phyloP scores from a whole-genome alignment of 768 basidiomycete genomes.

The Rhizopogon roseolus region DNA sequence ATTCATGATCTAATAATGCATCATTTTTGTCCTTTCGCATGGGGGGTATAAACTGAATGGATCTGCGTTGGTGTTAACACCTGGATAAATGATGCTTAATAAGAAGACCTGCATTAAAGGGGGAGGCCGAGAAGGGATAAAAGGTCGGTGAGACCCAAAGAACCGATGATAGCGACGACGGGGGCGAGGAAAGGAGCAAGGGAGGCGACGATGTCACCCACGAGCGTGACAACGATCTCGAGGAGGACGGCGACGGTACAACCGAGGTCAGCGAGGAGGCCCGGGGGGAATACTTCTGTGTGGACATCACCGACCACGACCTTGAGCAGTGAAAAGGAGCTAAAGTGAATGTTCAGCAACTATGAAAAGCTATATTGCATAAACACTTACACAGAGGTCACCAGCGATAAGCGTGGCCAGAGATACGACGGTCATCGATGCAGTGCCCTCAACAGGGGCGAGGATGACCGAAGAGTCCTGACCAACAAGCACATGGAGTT shows the following conservation, averaged over 20 bases:
- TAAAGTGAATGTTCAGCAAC: constrained; percentile 3
- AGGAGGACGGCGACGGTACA: neutral
- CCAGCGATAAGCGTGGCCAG: constrained; percentile 20
- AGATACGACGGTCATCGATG: constrained; percentile 17
- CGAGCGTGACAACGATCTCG: constrained; percentile 7
- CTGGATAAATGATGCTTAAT: neutral
- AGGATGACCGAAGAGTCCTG: constrained; percentile 19
- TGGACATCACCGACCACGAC: constrained; percentile 8
- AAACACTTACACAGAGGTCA: constrained; percentile 16
- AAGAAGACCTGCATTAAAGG: constrained; percentile 4
- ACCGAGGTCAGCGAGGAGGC: constrained; percentile 18
- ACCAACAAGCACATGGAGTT: constrained; percentile 23
- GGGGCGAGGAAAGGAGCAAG: constrained; percentile 16
- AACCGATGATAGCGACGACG: constrained; percentile 14
- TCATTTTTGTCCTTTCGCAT: neutral
- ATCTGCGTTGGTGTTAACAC: neutral
- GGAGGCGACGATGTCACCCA: constrained; percentile 17
- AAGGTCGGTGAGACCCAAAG: constrained; percentile 17
- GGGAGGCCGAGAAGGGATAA: constrained; percentile 18
- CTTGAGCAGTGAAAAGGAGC: constrained; percentile 24
- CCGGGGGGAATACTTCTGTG: constrained; percentile 11
- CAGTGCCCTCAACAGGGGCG: constrained; percentile 15
- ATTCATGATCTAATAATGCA: neutral
- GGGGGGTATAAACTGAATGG: neutral
- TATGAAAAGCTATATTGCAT: neutral